Base-by-base conservation (phyloP, 345 rosid species). In the Brassica carinata region DNA sequence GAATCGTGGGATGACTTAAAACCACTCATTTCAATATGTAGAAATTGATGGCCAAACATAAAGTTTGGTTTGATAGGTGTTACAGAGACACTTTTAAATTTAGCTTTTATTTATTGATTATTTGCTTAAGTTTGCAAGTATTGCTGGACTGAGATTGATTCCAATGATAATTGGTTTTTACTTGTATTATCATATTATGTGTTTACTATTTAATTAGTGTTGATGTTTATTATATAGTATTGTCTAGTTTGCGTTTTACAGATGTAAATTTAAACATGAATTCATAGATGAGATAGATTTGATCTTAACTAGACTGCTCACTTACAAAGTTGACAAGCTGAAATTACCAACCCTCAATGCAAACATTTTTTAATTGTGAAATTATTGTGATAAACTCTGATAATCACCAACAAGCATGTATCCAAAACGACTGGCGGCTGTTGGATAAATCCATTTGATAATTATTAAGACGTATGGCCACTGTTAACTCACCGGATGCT, bases 11-110 rank as follows among this genome's bases (percentile, higher is more conserved):
- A 62, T 74, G 79, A 48, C 75, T 68, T 48, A 0, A 63, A 68
- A 74, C 83, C 33, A 80, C 83, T 51, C 45, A 74, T 63, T 67
- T 14, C 15, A n/a, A 68, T 68, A 67, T 57, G 14, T 5, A 69
- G 13, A 45, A 53, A 66, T 38, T 79, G 61, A 79, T 66, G 18
- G 62, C 36, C 31, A 23, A 64, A 51, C 81, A 79, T 58, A 38
- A 79, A 67, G 64, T 61, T 67, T 67, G 57, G 70, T 29, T 62
- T 74, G 58, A 33, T 74, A 27, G 59, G 71, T 15, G 23, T 57
- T 23, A 19, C 5, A 51, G 75, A 69, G 75, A 74, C 83, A 80
- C 45, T 19, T 59, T 26, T 79, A 36, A 72, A 13, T 66, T 19
- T 64, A 53, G 58, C 61, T 36, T 55, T 62, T 8, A 33, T 40